Evolutionary conservation across 305 asterid species (phyloP), one percentile per base, ranked within the genome.

Genomic region (Fraxinus latifolia): DNA sequence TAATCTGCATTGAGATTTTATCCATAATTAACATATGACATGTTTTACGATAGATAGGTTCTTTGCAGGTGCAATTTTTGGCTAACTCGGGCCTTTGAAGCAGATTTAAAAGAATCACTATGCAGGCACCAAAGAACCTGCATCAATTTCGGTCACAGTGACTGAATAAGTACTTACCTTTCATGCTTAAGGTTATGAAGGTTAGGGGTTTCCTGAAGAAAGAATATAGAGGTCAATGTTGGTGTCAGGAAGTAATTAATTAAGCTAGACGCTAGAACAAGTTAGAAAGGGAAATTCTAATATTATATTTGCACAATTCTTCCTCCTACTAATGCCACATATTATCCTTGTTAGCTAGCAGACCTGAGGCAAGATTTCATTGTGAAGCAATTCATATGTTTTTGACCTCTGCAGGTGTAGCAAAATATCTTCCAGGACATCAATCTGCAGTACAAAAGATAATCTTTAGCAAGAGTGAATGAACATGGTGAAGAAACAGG

Each of bases 331-430:
- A 74, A 73, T 83, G 81, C 37, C 21, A 81, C 76, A 68, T 74
- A 80, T 25, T 32, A 78, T 50, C 53, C 82, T 75, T 62, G 44
- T 80, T 62, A 85, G 82, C 79, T 74, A 86, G 82, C 89, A 86
- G 65, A 94, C 98, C 99, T 93, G 91, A 70, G 87, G 74, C 77
- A 87, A 82, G 85, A 89, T 87, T 87, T 85, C 91, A 82, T 70
- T 78, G 83, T 80, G 82, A 74, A 96, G 86, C 88, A 89, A 81
- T 83, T 90, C 93, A 83, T 90, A 96, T 73, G 79, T 87, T 81
- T 94, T 90, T 81, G 88, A 86, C 89, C 90, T 91, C 88, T 88
- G 91, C 91, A 82, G 88, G 87, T 80, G 87, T 82, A 76, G 80
- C 86, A 93, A 86, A 70, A 80, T 36, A 84, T 89, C 93, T 84